phyloP scores from a whole-genome alignment of 371 early-diverging fungal species.

The Nematocida ironsii region DNA sequence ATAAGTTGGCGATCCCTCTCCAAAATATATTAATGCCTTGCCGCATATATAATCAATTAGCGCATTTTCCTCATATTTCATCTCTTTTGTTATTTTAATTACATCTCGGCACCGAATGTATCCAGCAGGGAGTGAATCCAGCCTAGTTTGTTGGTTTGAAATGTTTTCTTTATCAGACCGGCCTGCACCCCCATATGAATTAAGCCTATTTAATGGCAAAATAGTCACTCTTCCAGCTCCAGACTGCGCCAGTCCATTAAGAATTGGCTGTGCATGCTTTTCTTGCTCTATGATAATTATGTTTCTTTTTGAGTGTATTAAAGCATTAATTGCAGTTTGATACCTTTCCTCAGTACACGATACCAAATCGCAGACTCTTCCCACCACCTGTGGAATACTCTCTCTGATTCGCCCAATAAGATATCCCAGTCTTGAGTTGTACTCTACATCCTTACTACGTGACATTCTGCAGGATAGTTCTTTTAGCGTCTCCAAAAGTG shows the following conservation, averaged over 20 bases:
- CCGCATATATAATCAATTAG: slow-evolving; percentile 39
- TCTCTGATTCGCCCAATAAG: slow-evolving; percentile 8
- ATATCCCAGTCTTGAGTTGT: slow-evolving; percentile 23
- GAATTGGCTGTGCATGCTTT: slow-evolving; percentile 39
- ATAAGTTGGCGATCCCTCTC: neutral
- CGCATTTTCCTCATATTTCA: neutral
- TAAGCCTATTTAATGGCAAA: slow-evolving; percentile 34
- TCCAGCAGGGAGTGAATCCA: neutral
- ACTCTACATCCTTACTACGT: slow-evolving; percentile 15
- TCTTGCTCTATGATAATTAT: slow-evolving; percentile 36
- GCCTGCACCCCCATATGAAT: neutral
- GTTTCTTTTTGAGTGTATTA: slow-evolving; percentile 39
- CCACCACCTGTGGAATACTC: slow-evolving; percentile 51
- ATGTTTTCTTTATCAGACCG: too few relatives aligned
- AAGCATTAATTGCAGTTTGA: slow-evolving; percentile 26
- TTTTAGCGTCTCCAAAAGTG: slow-evolving; percentile 27
- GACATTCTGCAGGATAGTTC: slow-evolving; percentile 12
- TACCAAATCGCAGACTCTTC: slow-evolving; percentile 26
- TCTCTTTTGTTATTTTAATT: neutral
- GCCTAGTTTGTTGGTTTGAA: too few relatives aligned
- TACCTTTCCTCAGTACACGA: slow-evolving; percentile 5
- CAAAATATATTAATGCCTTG: slow-evolving; percentile 16
- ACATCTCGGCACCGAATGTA: slow-evolving; percentile 25
- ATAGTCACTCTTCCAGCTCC: slow-evolving; percentile 52
- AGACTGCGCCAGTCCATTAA: slow-evolving; percentile 40